Base-by-base conservation (phyloP, 2,329 filamentous ascomycete species). In the Alternaria consortialis region DNA sequence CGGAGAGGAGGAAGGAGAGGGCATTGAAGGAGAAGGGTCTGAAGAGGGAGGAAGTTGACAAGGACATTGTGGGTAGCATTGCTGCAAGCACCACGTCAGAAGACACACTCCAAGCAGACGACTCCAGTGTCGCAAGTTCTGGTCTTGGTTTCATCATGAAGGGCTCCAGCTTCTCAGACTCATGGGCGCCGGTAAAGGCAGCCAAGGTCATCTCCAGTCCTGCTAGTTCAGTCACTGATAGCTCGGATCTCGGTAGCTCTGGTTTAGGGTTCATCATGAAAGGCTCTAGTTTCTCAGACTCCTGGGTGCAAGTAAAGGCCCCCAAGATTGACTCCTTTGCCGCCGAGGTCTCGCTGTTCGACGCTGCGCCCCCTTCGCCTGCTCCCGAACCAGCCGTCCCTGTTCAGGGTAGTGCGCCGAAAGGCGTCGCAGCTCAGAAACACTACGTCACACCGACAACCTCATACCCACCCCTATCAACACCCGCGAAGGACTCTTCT, bases 21-120 rank as follows among this genome's bases (percentile, higher is more conserved):
- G 82, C 81, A 0, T 68, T 87, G 74, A 83, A 80, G 75, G 84
- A 82, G 75, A 81, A 81, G 75, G 80, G 80, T 31, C 78, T 76
- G 47, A 71, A 60, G 65, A 63, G 60, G 63, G 34, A 66, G 64
- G 34, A 55, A 43, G 27, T 42, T 51, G 42, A 63, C 60, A 40
- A 46, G 47, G 15, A n/a, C 15, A n/a, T 15, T 25, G 58, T 63
- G 51, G 25, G 29, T 29, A 62, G 58, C 36, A 46, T 62, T 23
- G 53, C 64, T 40, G 66, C 65, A n/a, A 67, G 60, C 46, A 53
- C 57, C 9, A 44, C 42, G 15, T 65, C 59, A 12, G 62, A 66
- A 17, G 65, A 65, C 44, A 65, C 61, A 15, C 39, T 64, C n/a
- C 60, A 62, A 25, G 53, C 52, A 9, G 54, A 66, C 27, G 59